These are phyloP conservation scores for Raffaelea ambrosiae DNA, from an alignment of 2,329 filamentous ascomycete genomes.

Conservation along the genomic window DNA sequence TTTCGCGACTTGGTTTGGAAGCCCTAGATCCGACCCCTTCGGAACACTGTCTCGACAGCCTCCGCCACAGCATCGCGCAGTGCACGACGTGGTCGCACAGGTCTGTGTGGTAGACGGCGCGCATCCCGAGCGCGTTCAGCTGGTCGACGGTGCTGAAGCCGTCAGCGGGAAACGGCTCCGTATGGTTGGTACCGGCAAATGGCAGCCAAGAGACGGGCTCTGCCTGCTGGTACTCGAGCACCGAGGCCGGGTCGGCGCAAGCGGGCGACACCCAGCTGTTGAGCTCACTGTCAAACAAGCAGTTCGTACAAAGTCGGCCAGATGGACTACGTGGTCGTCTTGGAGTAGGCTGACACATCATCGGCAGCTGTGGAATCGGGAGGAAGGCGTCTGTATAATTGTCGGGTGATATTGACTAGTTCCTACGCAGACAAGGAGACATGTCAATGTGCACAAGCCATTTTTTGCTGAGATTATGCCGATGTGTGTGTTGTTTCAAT, in stretches of 20 bases:
- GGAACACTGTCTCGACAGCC: not conserved
- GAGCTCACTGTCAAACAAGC: not conserved
- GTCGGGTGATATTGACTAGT: too few relatives aligned
- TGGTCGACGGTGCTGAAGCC: not conserved
- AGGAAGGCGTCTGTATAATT: too few relatives aligned
- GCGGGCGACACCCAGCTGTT: not conserved
- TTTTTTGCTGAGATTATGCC: too few relatives aligned
- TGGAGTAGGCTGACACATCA: too few relatives aligned
- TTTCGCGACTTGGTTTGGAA: not conserved
- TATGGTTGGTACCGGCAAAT: not conserved
- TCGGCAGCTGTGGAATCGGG: too few relatives aligned
- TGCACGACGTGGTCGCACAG: not conserved
- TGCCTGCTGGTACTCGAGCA: not conserved
- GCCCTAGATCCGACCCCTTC: too few relatives aligned
- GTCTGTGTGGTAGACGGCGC: not conserved
- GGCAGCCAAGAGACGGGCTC: not conserved
- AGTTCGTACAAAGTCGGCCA: too few relatives aligned
- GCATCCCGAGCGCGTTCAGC: not conserved
- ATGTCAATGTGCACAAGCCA: too few relatives aligned
- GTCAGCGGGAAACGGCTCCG: not conserved
- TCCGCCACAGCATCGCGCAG: not conserved
- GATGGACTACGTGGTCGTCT: too few relatives aligned
- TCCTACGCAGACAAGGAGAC: too few relatives aligned
- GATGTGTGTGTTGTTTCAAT: too few relatives aligned
- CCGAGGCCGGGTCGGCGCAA: not conserved